Base-by-base conservation (phyloP, 345 rosid species). In the Eutrema heterophyllum region DNA sequence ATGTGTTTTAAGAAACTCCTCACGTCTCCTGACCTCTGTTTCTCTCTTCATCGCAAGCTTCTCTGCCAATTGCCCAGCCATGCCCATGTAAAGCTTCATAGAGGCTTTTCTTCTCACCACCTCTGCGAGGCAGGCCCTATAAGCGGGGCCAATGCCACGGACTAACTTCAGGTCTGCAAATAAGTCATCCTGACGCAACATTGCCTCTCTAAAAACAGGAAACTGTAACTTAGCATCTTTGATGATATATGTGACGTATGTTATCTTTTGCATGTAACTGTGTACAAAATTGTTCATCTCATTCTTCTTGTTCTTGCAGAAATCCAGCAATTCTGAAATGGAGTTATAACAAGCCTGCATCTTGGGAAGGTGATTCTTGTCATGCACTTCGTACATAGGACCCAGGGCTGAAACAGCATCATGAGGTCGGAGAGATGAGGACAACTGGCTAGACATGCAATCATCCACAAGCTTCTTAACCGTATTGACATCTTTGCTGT, bases 391-490 rank as follows among this genome's bases (percentile, higher is more conserved):
- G 77, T 92, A 92, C 98, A 96, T 90, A 63, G 91, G 98, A 78
- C 99, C 98, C 72, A 96, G 84, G n/a, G 98, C 99, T 43, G 98
- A 90, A 80, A 96, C 99, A 41, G 96, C 98, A 84, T 92, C 98
- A 60, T 96, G 98, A 64, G 98, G 99, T 26, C 99, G 97, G 24
- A 89, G 87, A 29, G 99, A 90, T 60, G 98, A 88, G 44, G 99
- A 87, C 44, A 89, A 45, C 60, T 89, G 97, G 76, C 84, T 61
- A 68, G 96, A 87, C 71, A 92, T 81, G 76, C 98, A 90, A 65
- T 92, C 98, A 80, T 96, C 94, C 63, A 96, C 96, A 50, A 92
- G 97, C 74, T 86, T 92, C 85, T 92, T 96, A 64, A 92, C 98
- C 1, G 95, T 96, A 73, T 84, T 80, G 65, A 92, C 95, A 71